Evolutionary conservation across 2,329 filamentous ascomycete species (phyloP), one percentile per base, ranked within the genome.

Genomic region (Penicillium sp.): DNA sequence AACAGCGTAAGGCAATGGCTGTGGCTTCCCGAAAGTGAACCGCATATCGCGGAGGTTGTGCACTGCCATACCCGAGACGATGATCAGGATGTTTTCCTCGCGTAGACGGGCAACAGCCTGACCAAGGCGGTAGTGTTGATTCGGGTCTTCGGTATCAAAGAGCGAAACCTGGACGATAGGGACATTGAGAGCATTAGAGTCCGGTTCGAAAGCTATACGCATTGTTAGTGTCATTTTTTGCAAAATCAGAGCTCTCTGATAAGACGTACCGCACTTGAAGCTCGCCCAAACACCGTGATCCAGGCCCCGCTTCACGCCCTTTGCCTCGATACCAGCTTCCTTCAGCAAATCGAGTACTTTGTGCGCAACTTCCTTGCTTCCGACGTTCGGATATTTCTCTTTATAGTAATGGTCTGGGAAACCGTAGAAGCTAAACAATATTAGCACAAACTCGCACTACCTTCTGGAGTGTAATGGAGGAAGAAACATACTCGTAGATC

Each of bases 271-370:
- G 60, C 74, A 78, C 60, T 81, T 82, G 71, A 91, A 91, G 11
- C 84, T 84, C 0, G 84, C 87, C 81, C 88, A 92, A 24, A 91
- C 88, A 21, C 90, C 90, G 68, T 92, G 90, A 66, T 92, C 89
- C 1, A 91, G 78, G 0, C 89, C 89, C 42, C 89, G 78, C 46
- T 83, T 81, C 0, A 86, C 82, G 2, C 82, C 82, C 58, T 84
- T 76, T 1, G 84, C 82, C 52, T 83, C 77, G 62, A 90, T 87
- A 1, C 84, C 85, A 1, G 84, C 82, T 4, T 80, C 70, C 3
- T 76, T 74, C 6, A 91, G 76, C 50, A 82, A 71, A 16, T 74
- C 69, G 35, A 89, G 79, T 53, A 91, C 80, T 51, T 80, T 81
- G 24, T 81, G 73, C 1, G 87, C 86, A 7, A 91, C 70, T 37